Evolutionary conservation across 129 eudicot genomes (phyloP).

Genomic region (Heracleum sosnowskyi): DNA sequence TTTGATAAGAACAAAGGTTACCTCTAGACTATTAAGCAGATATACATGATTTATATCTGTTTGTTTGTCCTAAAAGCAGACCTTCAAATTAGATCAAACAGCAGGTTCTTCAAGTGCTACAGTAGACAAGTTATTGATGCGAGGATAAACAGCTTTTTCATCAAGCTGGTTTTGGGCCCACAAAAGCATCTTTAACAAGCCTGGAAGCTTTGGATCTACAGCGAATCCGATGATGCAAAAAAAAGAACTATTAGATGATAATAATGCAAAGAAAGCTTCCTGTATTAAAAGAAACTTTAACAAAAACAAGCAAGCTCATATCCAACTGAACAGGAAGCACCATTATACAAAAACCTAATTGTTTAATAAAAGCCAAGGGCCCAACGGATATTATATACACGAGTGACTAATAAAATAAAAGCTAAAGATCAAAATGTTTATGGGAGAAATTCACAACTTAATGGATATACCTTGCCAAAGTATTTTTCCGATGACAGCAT

Average conservation of each 20-base stretch:
- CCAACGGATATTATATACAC: background rate
- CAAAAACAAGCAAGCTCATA: background rate
- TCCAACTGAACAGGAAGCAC: background rate
- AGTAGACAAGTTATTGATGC: constrained; percentile 60
- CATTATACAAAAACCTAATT: background rate
- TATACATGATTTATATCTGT: constrained; percentile 1
- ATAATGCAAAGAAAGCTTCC: background rate
- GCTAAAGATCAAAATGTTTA: background rate
- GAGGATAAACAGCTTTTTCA: constrained; percentile 83
- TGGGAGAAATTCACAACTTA: background rate
- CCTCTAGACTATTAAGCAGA: background rate
- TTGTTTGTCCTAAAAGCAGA: background rate
- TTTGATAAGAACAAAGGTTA: background rate
- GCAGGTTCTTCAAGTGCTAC: constrained; percentile 90
- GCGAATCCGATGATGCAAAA: constrained; percentile 12
- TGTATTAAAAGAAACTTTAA: background rate
- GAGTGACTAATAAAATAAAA: background rate
- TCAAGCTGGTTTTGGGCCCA: constrained; percentile 93
- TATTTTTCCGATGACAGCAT: background rate
- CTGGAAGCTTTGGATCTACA: constrained; percentile 88
- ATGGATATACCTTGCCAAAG: background rate
- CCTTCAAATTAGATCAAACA: constrained; percentile 27
- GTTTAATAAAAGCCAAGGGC: background rate
- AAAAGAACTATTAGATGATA: background rate
- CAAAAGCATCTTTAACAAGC: constrained; percentile 79